Conservation (phyloP, 2,329 filamentous ascomycete genomes). For the Biscogniauxia sp. region DNA sequence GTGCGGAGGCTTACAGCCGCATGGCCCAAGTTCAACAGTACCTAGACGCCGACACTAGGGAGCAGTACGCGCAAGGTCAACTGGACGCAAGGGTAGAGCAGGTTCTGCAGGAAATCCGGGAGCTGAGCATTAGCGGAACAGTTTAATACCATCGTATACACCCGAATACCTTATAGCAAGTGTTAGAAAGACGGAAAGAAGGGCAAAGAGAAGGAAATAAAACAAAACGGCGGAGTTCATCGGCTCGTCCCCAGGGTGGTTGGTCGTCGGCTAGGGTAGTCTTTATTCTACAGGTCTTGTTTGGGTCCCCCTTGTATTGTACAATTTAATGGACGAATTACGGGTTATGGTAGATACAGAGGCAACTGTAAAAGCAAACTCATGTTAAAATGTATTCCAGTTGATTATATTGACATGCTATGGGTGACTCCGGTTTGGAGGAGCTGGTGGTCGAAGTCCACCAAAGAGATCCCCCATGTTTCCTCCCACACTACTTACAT, state of each 20-base stretch:
- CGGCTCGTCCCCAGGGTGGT: neutral
- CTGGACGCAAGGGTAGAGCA: constrained; percentile 90
- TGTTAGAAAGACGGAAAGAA: neutral
- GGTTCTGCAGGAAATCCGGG: constrained; percentile 93
- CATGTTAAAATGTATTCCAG: neutral
- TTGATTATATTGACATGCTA: neutral
- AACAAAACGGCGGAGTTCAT: constrained; percentile 2
- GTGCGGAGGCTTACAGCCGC: constrained; percentile 91
- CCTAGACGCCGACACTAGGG: constrained; percentile 88
- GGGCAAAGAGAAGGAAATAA: constrained; percentile 7
- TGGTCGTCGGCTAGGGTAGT: constrained; percentile 5
- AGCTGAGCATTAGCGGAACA: constrained; percentile 84
- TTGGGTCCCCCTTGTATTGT: neutral
- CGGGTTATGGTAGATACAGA: constrained; percentile 10
- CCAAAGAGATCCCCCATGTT: too few relatives aligned
- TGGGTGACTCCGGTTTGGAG: neutral
- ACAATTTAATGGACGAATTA: constrained; percentile 3
- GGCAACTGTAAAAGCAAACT: constrained; percentile 5
- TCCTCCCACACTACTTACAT: too few relatives aligned
- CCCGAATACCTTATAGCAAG: neutral
- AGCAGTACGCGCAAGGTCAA: constrained; percentile 92
- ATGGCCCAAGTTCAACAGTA: constrained; percentile 99
- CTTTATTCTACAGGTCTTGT: neutral
- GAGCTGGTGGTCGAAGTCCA: too few relatives aligned
- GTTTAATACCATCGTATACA: constrained; percentile 41